Evolutionary conservation across 805 yeast genomes (phyloP).

Genomic region (Candida montana): DNA sequence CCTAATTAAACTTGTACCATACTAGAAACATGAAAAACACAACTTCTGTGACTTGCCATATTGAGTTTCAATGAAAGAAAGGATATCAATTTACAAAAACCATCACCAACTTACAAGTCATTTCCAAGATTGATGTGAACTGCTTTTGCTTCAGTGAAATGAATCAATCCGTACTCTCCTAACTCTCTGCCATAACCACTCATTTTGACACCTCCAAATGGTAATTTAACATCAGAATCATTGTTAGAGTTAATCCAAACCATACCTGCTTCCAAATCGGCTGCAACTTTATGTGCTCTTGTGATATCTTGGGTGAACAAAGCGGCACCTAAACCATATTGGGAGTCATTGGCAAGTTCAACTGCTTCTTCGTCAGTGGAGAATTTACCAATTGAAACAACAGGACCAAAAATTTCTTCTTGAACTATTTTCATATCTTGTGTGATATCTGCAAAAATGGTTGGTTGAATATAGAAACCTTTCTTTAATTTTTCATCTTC

Average conservation of each 20-base stretch:
- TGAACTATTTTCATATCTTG: constrained; percentile 36
- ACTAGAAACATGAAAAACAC: no score
- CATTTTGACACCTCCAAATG: constrained; percentile 67
- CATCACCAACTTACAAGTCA: constrained; percentile 18
- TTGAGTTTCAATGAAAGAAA: no score
- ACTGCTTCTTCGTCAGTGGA: constrained; percentile 40
- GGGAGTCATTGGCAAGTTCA: constrained; percentile 36
- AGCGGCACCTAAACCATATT: constrained; percentile 44
- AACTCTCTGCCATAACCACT: constrained; percentile 65
- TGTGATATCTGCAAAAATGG: constrained; percentile 41
- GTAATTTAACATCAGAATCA: constrained; percentile 50
- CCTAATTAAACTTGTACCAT: no score
- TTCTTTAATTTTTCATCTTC: constrained; percentile 21
- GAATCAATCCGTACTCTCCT: constrained; percentile 58
- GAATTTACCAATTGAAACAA: constrained; percentile 38
- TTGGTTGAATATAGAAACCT: constrained; percentile 41
- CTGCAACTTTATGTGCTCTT: constrained; percentile 35
- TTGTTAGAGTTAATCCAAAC: constrained; percentile 58
- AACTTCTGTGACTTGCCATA: no score
- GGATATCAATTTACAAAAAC: not conserved
- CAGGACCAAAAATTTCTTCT: constrained; percentile 54
- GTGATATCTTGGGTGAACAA: constrained; percentile 35
- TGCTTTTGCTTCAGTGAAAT: constrained; percentile 62
- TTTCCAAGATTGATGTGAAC: constrained; percentile 61
- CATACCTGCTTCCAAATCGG: constrained; percentile 41